phyloP scores from a whole-genome alignment of 2,329 filamentous ascomycete species.

The Hawksworthiomyces lignivorus region DNA sequence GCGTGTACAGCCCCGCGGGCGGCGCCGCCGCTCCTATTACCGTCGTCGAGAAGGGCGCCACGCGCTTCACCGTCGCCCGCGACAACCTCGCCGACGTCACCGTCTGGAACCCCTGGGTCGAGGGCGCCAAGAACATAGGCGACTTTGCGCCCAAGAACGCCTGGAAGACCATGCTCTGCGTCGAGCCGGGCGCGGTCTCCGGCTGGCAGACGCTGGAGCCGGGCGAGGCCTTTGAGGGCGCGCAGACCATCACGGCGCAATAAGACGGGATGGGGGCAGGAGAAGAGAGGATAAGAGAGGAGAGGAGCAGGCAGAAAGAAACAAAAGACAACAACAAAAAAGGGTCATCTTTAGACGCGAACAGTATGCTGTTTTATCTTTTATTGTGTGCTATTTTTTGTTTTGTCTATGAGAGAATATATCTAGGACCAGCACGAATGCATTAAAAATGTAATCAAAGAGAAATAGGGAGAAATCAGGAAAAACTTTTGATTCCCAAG shows the following conservation, averaged over 20 bases:
- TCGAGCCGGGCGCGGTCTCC: slow-evolving; percentile 80
- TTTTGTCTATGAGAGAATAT: too few species aligned
- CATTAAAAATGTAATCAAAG: too few species aligned
- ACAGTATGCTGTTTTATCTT: not conserved
- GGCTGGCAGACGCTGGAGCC: slow-evolving; percentile 79
- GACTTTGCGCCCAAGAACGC: slow-evolving; percentile 88
- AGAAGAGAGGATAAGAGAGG: slow-evolving; percentile 2
- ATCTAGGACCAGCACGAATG: too few species aligned
- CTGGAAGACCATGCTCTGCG: slow-evolving; percentile 88
- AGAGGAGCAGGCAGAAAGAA: not conserved
- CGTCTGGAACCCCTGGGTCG: slow-evolving; percentile 94
- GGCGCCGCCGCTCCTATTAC: slow-evolving; percentile 51
- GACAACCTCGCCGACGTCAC: slow-evolving; percentile 85
- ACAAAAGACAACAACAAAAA: too few species aligned
- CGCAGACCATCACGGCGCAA: slow-evolving; percentile 43
- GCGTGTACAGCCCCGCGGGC: slow-evolving; percentile 69
- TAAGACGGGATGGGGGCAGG: slow-evolving; percentile 16
- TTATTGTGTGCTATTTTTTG: not conserved
- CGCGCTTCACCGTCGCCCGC: slow-evolving; percentile 65
- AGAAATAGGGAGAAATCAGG: too few species aligned
- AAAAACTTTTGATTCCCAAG: too few species aligned
- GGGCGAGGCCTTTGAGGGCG: slow-evolving; percentile 59
- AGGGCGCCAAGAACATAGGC: slow-evolving; percentile 71
- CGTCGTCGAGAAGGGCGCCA: slow-evolving; percentile 55
- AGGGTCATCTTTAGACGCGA: too few species aligned